Base-by-base conservation (phyloP, 257 asterid genomes). In the Catharanthus roseus region DNA sequence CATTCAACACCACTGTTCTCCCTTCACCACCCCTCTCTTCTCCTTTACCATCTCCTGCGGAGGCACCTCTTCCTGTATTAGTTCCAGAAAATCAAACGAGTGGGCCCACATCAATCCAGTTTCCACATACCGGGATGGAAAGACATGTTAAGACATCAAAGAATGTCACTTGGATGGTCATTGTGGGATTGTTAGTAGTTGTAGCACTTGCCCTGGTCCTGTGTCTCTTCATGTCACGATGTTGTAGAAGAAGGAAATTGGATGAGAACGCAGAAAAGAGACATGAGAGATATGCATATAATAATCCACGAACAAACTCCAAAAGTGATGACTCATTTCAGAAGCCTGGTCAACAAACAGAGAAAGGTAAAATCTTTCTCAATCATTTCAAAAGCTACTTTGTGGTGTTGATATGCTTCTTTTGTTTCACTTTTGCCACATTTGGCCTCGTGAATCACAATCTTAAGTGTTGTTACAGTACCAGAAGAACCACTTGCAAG, bases 1-100 rank as follows among this genome's bases (percentile, higher is more conserved):
- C 99, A 63, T 93, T 93, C 67, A 93, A 93, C 85, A 93, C 96
- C 33, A 88, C 92, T 18, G 31, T 85, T 41, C 66, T 88, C 65
- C 90, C 96, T 45, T 83, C 98, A 71, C 95, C 96, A 38, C 96
- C 96, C 11, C 75, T 78, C 28, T 42, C 79, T 5, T 41, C 92
- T 65, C 92, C 95, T 69, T 63, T 75, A 42, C 77, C 78, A 34
- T 57, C 83, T 44, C 64, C 78, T 50, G 72, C 80, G 13, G 75
- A 72, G 55, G 83, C 85, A 28, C 85, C 86, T 63, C 80, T 90
- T 71, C 95, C 92, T 69, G 81, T 67, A 31, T 34, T 68, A 31
- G 72, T 75, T 54, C 86, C 83, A 28, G 72, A 70, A 63, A 74
- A 38, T 31, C 80, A 75, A 57, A 77, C 45, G 62, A 75, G 60